Evolutionary conservation across 2,329 filamentous ascomycete species (phyloP).

Genomic region (Nothophaeocryptopus gaeumannii): DNA sequence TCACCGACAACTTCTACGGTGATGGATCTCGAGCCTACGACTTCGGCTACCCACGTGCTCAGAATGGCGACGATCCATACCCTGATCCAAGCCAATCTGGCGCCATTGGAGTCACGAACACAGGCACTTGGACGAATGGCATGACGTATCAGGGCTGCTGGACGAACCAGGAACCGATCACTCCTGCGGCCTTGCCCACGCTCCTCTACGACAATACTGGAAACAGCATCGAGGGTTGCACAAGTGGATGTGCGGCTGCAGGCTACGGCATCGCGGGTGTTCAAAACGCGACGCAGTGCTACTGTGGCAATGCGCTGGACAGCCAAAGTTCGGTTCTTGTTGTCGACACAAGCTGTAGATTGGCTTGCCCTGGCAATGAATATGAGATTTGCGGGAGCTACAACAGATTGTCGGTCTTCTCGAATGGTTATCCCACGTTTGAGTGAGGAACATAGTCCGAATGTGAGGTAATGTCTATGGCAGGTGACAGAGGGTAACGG

Average conservation of each 20-base stretch:
- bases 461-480: too few species aligned
- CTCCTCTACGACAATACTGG: slow-evolving; percentile 22
- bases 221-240: slow-evolving; percentile 32
- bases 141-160: slow-evolving; percentile 38
- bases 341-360: slow-evolving; percentile 29
- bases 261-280: slow-evolving; percentile 36
- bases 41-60: slow-evolving; percentile 34
- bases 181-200: slow-evolving; percentile 23
- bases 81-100: slow-evolving; percentile 3
- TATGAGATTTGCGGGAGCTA: slow-evolving; percentile 30
- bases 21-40: slow-evolving; percentile 29
- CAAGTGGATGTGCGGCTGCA: slow-evolving; percentile 27
- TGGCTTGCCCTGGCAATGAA: slow-evolving; percentile 32
- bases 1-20: slow-evolving; percentile 38
- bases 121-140: slow-evolving; percentile 9
- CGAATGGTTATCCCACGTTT: slow-evolving; percentile 13
- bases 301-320: slow-evolving; percentile 32
- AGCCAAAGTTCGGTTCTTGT: slow-evolving; percentile 22
- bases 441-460: neutral
- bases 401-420: slow-evolving; percentile 29
- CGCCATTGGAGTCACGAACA: slow-evolving; percentile 4
- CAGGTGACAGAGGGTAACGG: too few species aligned
- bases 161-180: slow-evolving; percentile 26
- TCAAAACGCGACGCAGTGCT: slow-evolving; percentile 34
- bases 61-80: slow-evolving; percentile 25